Base-by-base conservation (phyloP, 139 green algal species). In the Chlorella sp. region DNA sequence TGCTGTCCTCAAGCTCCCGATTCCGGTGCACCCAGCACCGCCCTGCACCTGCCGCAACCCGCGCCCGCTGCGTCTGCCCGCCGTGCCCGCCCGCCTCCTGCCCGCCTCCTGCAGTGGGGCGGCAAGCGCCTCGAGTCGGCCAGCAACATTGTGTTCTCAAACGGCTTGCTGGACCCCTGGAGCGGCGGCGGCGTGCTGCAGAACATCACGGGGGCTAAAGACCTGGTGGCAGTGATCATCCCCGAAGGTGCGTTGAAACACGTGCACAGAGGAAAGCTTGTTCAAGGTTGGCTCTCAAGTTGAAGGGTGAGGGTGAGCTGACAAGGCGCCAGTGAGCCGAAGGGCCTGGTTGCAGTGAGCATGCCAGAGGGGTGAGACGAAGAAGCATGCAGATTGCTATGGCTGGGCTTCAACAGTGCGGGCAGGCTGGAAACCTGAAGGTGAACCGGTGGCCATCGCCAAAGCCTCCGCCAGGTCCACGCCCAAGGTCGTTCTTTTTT, bases 181-280 rank as follows among this genome's bases (percentile, higher is more conserved):
- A 88, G 68, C 32, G 61, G 37, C 26, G 91, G 86, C 28, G 91
- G 89, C 16, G 91, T 93, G 78, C 84, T 96, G 69, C 30, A 90
- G 32, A 92, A 94, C 83, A 40, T 96, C 12, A 91, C 82, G 5
- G 86, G 94, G 3, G 89, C 91, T 1, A 76, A 76, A 26, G 84
- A 88, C 84, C 26, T 96, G 26, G 90, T 95, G 68, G 91, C 93
- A 30, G 83, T 96, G 32, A 71, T 93, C 77, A 97, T 97, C 66
- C 90, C 93, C 19, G 91, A 95, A 66, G 94, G 94, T 68, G 24
- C n/a, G n/a, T n/a, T n/a, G n/a, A n/a, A n/a, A n/a, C n/a, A n/a
- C n/a, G n/a, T n/a, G n/a, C n/a, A n/a, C n/a, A 14, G 84, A 34
- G 37, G 37, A n/a, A 37, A 19, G 18, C 71, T 69, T 61, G 77